Percentiles rank a stretch among this genome's conserved stretches.
These are phyloP conservation scores for Carex arenaria DNA, from an alignment of 202 grass and related monocot species.

Conservation along the genomic window DNA sequence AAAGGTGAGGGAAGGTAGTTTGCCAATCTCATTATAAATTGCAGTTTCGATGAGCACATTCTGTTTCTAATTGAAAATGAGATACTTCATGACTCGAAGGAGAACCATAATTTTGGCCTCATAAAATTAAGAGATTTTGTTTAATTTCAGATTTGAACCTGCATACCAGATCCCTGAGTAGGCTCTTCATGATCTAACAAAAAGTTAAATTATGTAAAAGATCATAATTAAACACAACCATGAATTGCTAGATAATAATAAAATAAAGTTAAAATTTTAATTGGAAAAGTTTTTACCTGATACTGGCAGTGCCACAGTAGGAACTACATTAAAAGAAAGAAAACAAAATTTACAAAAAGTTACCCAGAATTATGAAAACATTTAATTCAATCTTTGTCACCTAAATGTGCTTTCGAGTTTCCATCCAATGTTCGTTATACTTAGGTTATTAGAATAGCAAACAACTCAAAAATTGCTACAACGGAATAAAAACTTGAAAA, in stretches of 20 bases:
- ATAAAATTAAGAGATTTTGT: constrained; percentile 9
- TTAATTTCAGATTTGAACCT: constrained; percentile 19
- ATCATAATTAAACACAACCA: neutral
- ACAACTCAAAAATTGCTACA: neutral
- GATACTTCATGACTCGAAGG: neutral
- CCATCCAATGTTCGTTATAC: neutral
- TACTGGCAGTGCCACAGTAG: neutral
- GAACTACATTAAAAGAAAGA: constrained; percentile 6
- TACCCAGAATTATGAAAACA: neutral
- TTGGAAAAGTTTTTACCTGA: neutral
- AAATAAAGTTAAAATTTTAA: neutral
- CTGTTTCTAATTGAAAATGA: neutral
- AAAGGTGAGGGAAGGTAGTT: neutral
- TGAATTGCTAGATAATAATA: neutral
- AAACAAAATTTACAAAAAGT: neutral
- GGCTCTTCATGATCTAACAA: neutral
- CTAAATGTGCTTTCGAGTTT: neutral
- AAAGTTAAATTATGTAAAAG: neutral
- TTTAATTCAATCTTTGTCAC: neutral
- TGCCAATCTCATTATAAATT: neutral
- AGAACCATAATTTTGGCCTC: neutral
- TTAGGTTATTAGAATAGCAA: neutral
- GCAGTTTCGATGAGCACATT: neutral
- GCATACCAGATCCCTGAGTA: constrained; percentile 15
- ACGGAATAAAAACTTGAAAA: neutral